A percentile compares a stretch with the other conserved stretches of the same genome.
phyloP scores from a whole-genome alignment of 1,139 yeast genomes.

The Geotrichum carabidarum region DNA sequence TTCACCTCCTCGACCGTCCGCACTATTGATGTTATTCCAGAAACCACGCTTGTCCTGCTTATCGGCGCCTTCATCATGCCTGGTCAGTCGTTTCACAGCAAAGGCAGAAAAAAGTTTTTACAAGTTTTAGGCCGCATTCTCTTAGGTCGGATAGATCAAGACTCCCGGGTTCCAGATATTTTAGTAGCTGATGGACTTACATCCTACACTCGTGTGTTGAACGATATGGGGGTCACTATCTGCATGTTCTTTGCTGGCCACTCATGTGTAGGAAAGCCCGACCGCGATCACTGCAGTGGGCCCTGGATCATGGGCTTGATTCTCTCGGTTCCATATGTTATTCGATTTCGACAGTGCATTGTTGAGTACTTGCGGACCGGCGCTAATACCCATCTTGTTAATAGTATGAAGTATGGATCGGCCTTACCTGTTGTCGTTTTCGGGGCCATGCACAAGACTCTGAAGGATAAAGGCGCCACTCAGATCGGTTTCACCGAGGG shows the following conservation, averaged over 20 bases:
- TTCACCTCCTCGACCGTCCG: background rate
- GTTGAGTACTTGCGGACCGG: slow-evolving; percentile 55
- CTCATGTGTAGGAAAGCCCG: slow-evolving; percentile 33
- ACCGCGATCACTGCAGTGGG: slow-evolving; percentile 36
- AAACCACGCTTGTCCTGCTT: slow-evolving; percentile 34
- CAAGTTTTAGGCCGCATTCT: slow-evolving; percentile 50
- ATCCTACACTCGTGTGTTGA: slow-evolving; percentile 68
- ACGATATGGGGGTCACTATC: slow-evolving; percentile 54
- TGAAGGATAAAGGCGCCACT: too few relatives aligned
- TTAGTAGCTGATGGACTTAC: slow-evolving; percentile 75
- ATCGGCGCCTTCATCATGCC: slow-evolving; percentile 31
- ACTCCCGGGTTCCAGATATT: slow-evolving; percentile 66
- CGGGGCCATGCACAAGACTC: slow-evolving; percentile 25
- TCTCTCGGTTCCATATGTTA: slow-evolving; percentile 59
- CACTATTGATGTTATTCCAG: slow-evolving; percentile 35
- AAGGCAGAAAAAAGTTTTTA: slow-evolving; percentile 41
- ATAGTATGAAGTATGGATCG: slow-evolving; percentile 67
- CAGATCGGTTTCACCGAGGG: too few relatives aligned
- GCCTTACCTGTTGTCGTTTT: slow-evolving; percentile 58
- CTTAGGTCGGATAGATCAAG: slow-evolving; percentile 40
- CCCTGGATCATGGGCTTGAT: slow-evolving; percentile 46
- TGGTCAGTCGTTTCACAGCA: slow-evolving; percentile 23
- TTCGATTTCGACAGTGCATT: slow-evolving; percentile 77
- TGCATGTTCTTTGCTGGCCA: slow-evolving; percentile 39
- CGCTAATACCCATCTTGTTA: slow-evolving; percentile 54